phyloP scores from a whole-genome alignment of 495 filamentous ascomycete genomes.

The Hyaloscypha hepaticicola region DNA sequence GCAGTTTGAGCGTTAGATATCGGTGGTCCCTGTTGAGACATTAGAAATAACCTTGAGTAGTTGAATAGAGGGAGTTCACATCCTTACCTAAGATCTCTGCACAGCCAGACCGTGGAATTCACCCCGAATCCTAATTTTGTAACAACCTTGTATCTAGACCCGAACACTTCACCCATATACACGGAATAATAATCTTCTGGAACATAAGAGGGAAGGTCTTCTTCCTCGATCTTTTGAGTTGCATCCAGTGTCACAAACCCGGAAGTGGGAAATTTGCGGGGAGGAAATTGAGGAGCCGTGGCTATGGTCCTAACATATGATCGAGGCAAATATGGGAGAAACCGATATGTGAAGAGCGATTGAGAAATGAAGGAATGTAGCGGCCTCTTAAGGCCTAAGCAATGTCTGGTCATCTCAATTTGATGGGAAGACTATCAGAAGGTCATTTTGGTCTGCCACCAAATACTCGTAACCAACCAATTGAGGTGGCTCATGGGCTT shows the following conservation, averaged over 20 bases:
- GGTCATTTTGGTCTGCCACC: slow-evolving; percentile 22
- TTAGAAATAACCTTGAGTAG: slow-evolving; percentile 26
- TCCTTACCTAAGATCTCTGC: slow-evolving; percentile 48
- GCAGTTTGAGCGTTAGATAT: slow-evolving; percentile 31
- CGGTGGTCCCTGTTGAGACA: slow-evolving; percentile 26
- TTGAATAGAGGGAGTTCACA: slow-evolving; percentile 24
- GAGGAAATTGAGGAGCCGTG: slow-evolving; percentile 23
- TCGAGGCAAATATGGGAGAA: slow-evolving; percentile 28
- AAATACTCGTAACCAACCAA: no score
- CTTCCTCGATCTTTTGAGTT: slow-evolving; percentile 43
- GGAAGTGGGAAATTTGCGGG: slow-evolving; percentile 28
- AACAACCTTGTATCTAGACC: slow-evolving; percentile 47
- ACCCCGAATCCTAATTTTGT: slow-evolving; percentile 55
- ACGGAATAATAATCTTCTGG: slow-evolving; percentile 48
- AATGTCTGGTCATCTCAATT: slow-evolving; percentile 26
- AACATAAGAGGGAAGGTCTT: slow-evolving; percentile 44
- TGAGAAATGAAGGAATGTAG: slow-evolving; percentile 24
- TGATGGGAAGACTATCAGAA: slow-evolving; percentile 26
- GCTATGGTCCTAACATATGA: slow-evolving; percentile 27
- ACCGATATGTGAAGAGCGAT: slow-evolving; percentile 19
- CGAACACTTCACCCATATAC: slow-evolving; percentile 47
- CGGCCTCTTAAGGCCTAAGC: slow-evolving; percentile 22
- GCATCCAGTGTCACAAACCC: slow-evolving; percentile 27
- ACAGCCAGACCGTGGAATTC: slow-evolving; percentile 54
- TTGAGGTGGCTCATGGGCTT: no score